phyloP scores from a whole-genome alignment of 768 basidiomycete species.

The Mycena galopus region DNA sequence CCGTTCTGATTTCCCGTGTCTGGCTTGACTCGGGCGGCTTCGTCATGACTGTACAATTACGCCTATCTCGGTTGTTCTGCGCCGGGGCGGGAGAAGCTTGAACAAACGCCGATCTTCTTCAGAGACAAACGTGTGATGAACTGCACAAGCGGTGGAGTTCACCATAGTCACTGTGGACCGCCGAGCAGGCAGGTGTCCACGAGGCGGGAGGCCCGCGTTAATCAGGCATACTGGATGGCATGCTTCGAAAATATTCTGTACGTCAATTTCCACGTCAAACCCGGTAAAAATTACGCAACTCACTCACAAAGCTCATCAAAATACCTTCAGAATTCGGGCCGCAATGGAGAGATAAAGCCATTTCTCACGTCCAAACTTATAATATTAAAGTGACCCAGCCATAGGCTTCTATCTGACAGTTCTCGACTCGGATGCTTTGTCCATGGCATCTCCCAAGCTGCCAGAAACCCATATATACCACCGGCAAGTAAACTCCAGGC shows the following conservation, averaged over 20 bases:
- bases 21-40: not conserved
- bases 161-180: not conserved
- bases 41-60: not conserved
- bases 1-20: not conserved
- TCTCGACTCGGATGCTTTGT: conserved; percentile 19
- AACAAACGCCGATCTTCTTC: not conserved
- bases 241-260: not conserved
- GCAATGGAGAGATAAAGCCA: conserved; percentile 6
- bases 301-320: not conserved
- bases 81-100: not conserved
- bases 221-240: not conserved
- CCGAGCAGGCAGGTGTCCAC: too few species aligned
- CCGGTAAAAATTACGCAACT: conserved; percentile 19
- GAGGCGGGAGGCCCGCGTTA: not conserved
- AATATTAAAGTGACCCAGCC: conserved; percentile 1
- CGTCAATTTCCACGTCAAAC: conserved; percentile 2
- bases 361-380: conserved; percentile 25
- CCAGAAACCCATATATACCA: conserved; percentile 13
- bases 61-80: conserved; percentile 3
- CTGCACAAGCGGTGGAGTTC: not conserved
- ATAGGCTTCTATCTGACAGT: conserved; percentile 14
- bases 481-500: not conserved
- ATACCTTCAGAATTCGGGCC: not conserved
- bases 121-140: conserved; percentile 8
- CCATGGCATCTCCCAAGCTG: conserved; percentile 25